Base-by-base conservation (phyloP, 1,284 basidiomycete genomes). In the Meripilus lineatus region DNA sequence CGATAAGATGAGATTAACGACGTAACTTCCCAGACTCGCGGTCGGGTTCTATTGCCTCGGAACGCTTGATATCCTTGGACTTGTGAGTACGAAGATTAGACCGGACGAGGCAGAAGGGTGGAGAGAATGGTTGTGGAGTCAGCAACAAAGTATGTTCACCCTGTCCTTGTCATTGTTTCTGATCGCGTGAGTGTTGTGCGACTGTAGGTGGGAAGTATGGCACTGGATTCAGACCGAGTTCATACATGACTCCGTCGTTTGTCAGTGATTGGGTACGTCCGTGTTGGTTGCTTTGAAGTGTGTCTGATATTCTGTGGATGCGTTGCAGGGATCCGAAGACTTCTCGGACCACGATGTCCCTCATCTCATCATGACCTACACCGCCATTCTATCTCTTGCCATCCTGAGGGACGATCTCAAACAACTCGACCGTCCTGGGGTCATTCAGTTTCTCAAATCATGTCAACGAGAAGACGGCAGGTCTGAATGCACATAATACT, bases 281-380 rank as follows among this genome's bases (percentile, higher is more conserved):
- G n/a, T n/a, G n/a, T 40, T 8, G 14, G 25, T n/a, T 22, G 7
- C 25, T 13, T 30, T 40, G 8, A 25, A 10, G 23, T 30, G 24
- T n/a, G n/a, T 13, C 7, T 28, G 21, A 7, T 38, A 20, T 22
- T 18, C 11, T 24, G 13, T 18, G 21, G 7, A 38, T 22, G 8
- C 11, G 34, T 30, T 38, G 38, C 25, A 42, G 24, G 14, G 7
- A 38, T 34, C 48, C 66, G 61, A 64, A 46, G 56, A 61, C 23
- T 70, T 73, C 50, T 64, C 66, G 4, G 66, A 74, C 40, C 72
- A 77, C 51, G 78, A 89, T 49, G 73, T 77, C 4, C 84, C 89
- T 0, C 88, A 95, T 61, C 69, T 95, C n/a, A 91, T 94, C 46
- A 89, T 92, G 75, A 93, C 93, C 6, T 96, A 96, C 58, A 90